These are phyloP conservation scores for Tuber borchii DNA, from an alignment of 495 filamentous ascomycete species.

Conservation along the genomic window DNA sequence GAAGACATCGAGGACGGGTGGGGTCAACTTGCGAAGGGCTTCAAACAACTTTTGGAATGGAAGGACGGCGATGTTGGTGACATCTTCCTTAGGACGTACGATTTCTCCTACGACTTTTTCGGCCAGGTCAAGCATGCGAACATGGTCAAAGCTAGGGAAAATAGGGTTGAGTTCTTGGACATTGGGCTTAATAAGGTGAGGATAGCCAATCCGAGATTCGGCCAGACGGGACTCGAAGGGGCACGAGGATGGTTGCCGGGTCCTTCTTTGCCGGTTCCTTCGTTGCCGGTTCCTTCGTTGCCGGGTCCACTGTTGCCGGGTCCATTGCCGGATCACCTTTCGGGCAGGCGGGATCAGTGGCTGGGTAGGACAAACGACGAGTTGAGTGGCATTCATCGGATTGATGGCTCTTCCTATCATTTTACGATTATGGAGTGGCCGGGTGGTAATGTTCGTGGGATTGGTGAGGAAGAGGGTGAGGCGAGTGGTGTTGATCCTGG, in stretches of 20 bases:
- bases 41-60: slow-evolving; percentile 67
- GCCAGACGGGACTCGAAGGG: slow-evolving; percentile 6
- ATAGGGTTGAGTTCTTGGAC: slow-evolving; percentile 32
- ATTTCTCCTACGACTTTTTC: slow-evolving; percentile 69
- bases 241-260: slow-evolving; percentile 22
- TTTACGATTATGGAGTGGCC: slow-evolving; percentile 25
- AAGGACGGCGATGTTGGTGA: slow-evolving; percentile 72
- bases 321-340: too few species aligned
- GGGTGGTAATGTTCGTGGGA: slow-evolving; percentile 47
- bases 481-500: not conserved
- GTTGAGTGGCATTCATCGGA: slow-evolving; percentile 20
- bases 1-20: slow-evolving; percentile 79
- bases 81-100: slow-evolving; percentile 72
- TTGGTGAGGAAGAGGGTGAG: slow-evolving; percentile 53
- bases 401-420: slow-evolving; percentile 16
- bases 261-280: not conserved
- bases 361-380: slow-evolving; percentile 26
- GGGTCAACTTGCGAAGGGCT: slow-evolving; percentile 67
- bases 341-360: slow-evolving; percentile 28
- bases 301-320: too few species aligned
- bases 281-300: not conserved
- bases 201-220: slow-evolving; percentile 15
- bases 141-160: slow-evolving; percentile 46
- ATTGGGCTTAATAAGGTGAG: slow-evolving; percentile 16
- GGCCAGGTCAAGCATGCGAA: slow-evolving; percentile 53